Conservation (phyloP, 2,329 filamentous ascomycete genomes). For the Trichoderma sp. region DNA sequence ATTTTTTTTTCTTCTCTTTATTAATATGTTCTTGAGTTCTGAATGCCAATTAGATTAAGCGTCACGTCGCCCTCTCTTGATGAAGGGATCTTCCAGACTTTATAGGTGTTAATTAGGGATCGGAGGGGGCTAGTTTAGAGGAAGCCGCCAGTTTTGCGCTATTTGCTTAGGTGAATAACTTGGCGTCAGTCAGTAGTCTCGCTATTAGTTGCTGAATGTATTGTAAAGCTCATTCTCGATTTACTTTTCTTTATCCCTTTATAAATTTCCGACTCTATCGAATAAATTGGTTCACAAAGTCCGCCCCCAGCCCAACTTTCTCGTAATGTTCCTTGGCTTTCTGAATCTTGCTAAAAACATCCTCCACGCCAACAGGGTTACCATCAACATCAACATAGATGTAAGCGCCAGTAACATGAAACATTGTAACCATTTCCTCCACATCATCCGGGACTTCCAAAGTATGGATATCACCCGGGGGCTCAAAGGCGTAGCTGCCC, state of each 20-base stretch:
- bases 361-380: background rate
- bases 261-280: background rate
- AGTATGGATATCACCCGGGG: background rate
- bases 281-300: background rate
- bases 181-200: background rate
- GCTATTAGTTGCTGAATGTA: background rate
- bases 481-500: background rate
- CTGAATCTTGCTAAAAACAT: background rate
- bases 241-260: background rate
- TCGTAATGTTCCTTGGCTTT: background rate
- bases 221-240: background rate
- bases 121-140: background rate
- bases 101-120: background rate
- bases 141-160: background rate
- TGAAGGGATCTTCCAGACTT: background rate
- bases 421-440: background rate
- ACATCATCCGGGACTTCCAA: background rate
- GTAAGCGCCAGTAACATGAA: conserved; percentile 1
- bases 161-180: background rate
- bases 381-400: background rate
- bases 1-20: no score
- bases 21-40: background rate
- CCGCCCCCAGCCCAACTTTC: background rate
- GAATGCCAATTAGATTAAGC: background rate
- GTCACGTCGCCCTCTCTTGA: background rate